Evolutionary conservation across 768 basidiomycete species (phyloP), one percentile per base, ranked within the genome.

Genomic region (Pleurotus sapidus): DNA sequence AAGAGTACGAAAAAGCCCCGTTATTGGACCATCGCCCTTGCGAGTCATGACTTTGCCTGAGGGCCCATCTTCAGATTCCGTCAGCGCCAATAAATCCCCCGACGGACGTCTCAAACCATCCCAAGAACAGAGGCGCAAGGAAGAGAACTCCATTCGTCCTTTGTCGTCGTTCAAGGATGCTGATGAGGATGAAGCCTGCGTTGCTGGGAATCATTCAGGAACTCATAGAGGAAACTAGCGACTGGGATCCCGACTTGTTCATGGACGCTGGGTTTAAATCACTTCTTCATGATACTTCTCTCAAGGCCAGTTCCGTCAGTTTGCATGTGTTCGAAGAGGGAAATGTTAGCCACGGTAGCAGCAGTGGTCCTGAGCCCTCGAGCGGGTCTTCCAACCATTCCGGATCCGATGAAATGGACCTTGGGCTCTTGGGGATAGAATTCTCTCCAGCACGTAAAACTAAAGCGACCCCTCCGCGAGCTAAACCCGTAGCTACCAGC

Each of bases 231-330:
- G 80, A 80, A 60, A 77, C 79, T 15, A 79, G 69, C 49, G 74
- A 74, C 38, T 83, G 82, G 82, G 81, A 82, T 59, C 67, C 73
- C 14, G 76, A 72, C 57, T 63, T 82, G 37, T 79, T 78, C 60
- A 70, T 81, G 65, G 75, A 80, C 59, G 65, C 75, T 38, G 75
- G 74, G 17, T 83, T 83, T 68, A 78, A 71, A 60, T 64, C 68
- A 4, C 69, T 82, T 68, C 73, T 82, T 15, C 63, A 73, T 46
- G 65, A 65, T 39, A 72, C 75, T 18, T 63, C 62, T 30, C 46
- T 61, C 14, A 48, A 57, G 12, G 23, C 45, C 20, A 58, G 30
- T 37, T 9, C 42, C 6, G 54, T 34, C 14, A 55, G 50, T n/a
- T 17, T n/a, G 24, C 11, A 11, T 23, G 20, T 25, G 27, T 42